These are phyloP conservation scores for Colletotrichum ledebouriae DNA, from an alignment of 2,329 filamentous ascomycete genomes.

Conservation along the genomic window DNA sequence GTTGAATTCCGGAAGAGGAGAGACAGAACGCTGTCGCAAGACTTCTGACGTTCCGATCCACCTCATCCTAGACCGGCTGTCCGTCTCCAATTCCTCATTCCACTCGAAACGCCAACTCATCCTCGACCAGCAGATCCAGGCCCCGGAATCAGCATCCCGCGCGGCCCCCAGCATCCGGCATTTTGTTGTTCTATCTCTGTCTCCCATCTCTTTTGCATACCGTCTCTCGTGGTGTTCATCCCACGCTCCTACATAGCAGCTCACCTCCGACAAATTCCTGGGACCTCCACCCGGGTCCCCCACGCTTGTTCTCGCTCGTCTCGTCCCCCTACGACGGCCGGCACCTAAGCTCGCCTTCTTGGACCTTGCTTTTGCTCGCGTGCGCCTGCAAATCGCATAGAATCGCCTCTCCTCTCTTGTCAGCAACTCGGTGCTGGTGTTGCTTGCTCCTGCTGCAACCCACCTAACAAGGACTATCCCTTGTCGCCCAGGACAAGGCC, in stretches of 20 bases:
- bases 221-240: constrained; percentile 21
- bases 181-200: background rate
- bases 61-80: constrained; percentile 1
- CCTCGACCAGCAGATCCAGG: background rate
- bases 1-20: constrained; percentile 14
- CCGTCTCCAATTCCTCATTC: constrained; percentile 4
- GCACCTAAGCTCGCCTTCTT: constrained; percentile 24
- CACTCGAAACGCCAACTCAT: constrained; percentile 16
- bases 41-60: constrained; percentile 23
- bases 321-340: constrained; percentile 26
- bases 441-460: constrained; percentile 10
- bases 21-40: background rate
- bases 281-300: constrained; percentile 34
- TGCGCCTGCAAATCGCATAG: constrained; percentile 28
- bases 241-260: constrained; percentile 18
- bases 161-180: constrained; percentile 3
- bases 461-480: constrained; percentile 32
- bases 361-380: constrained; percentile 33
- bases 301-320: constrained; percentile 23
- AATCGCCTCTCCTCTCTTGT: constrained; percentile 9
- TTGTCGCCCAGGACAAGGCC: constrained; percentile 32
- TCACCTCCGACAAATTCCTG: constrained; percentile 33
- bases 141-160: constrained; percentile 1
- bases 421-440: constrained; percentile 34
- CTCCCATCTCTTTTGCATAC: background rate